A percentile compares a stretch with the other conserved stretches of the same genome.
These are phyloP conservation scores for Limnomonas spitsbergensis DNA, from an alignment of 139 green algal genomes.

Conservation along the genomic window DNA sequence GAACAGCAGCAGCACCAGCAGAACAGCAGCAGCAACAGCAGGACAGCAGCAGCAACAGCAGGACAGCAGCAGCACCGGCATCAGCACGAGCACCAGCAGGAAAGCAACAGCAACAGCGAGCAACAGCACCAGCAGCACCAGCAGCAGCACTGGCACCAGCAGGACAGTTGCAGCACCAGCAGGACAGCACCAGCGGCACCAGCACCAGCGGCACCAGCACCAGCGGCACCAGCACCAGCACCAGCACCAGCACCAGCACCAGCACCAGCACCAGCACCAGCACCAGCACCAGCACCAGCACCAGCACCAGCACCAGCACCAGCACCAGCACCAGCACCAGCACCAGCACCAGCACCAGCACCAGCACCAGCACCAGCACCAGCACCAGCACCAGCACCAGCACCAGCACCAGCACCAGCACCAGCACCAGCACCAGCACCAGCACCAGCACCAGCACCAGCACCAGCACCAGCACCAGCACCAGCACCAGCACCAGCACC, in stretches of 20 bases:
- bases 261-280: constrained; percentile 57
- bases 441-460: constrained; percentile 45
- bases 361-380: constrained; percentile 61
- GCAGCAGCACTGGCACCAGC: too few relatives aligned
- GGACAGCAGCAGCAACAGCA: too few relatives aligned
- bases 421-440: constrained; percentile 76
- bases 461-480: constrained; percentile 11
- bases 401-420: constrained; percentile 47
- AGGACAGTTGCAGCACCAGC: too few relatives aligned
- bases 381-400: constrained; percentile 26
- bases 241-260: constrained; percentile 21
- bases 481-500: not conserved
- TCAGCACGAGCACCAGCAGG: too few relatives aligned
- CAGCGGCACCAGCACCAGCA: constrained; percentile 34
- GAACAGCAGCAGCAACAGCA: too few relatives aligned
- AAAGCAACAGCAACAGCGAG: too few relatives aligned
- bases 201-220: too few relatives aligned
- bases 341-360: constrained; percentile 76
- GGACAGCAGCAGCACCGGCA: too few relatives aligned
- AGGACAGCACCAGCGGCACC: too few relatives aligned
- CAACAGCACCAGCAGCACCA: too few relatives aligned
- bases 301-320: constrained; percentile 33
- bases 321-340: constrained; percentile 6
- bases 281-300: constrained; percentile 77
- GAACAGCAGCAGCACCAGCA: too few relatives aligned